Evolutionary conservation across 1,284 basidiomycete species (phyloP), one percentile per base, ranked within the genome.

Genomic region (Earliella scabrosa): DNA sequence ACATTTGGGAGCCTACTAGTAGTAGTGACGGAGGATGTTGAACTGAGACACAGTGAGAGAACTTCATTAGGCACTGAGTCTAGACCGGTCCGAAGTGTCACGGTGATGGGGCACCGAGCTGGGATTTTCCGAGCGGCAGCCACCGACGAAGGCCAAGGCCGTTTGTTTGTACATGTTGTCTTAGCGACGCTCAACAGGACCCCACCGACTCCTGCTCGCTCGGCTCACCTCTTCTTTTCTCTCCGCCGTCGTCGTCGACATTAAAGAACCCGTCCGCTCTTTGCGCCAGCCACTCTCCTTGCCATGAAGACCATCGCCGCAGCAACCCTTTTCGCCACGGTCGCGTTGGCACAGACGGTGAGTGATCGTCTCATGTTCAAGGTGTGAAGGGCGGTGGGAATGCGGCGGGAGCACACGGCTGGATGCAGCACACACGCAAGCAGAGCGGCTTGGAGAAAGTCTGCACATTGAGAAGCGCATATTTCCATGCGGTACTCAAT

Each of bases 261-360:
- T 64, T 72, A 74, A 75, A 72, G 75, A 80, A 71, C 63, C 59
- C 75, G 76, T 80, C 78, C 80, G 71, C 75, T 82, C 82, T 52
- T 83, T 84, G 69, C 66, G 56, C 52, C 58, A 65, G 65, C 57
- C 60, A 67, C 63, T 59, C 63, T 64, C 65, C 68, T 68, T 66
- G 77, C 78, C 75, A 75, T 85, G 74, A 80, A 79, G 68, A 77
- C 77, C 48, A 64, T 83, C 58, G 74, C 79, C 46, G 67, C 82
- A 56, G 56, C 80, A 58, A 77, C 82, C 32, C 59, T 81, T 32
- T 64, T 83, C 54, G 74, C 76, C 27, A 70, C 81, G 31, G 77
- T 72, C 43, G 81, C 73, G 46, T 65, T 80, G 52, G 83, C 80
- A n/a, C 78, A 81, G 70, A 56, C 66, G 38, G 71, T 73, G 54